phyloP scores from a whole-genome alignment of 2,329 filamentous ascomycete species.

The Madurella fahalii region DNA sequence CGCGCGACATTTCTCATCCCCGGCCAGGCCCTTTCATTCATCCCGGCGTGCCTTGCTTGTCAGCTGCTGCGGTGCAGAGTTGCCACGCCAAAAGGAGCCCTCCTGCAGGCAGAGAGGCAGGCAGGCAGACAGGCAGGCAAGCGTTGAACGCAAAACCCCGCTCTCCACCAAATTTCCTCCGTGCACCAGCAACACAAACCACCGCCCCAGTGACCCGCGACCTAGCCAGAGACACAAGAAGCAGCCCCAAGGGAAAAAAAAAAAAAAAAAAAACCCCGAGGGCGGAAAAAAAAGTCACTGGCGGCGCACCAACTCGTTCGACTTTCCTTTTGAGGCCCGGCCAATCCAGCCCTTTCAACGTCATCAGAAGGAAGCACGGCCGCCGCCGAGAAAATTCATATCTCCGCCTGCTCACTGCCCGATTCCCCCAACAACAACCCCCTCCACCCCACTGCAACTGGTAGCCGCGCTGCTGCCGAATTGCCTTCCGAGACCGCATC shows the following conservation, averaged over 20 bases:
- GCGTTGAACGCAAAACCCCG: conserved; percentile 19
- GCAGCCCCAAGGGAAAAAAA: conserved; percentile 10
- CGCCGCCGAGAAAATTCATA: conserved; percentile 10
- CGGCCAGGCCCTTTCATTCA: background rate
- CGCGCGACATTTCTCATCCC: background rate
- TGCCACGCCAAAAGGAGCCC: conserved; percentile 21
- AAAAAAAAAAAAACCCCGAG: conserved; percentile 9
- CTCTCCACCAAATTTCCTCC: conserved; percentile 25
- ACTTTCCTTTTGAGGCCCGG: background rate
- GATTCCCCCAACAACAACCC: conserved; percentile 25
- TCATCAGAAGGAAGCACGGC: conserved; percentile 11
- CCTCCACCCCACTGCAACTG: conserved; percentile 19
- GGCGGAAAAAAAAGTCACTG: conserved; percentile 5
- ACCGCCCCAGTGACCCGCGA: no score
- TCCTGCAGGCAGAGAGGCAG: conserved; percentile 16
- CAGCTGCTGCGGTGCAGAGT: conserved; percentile 12
- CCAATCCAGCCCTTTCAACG: conserved; percentile 14
- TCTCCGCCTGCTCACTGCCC: conserved; percentile 14
- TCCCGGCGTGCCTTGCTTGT: background rate
- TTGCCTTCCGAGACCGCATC: conserved; percentile 31
- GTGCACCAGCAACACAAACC: conserved; percentile 21
- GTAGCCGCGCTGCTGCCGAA: conserved; percentile 31
- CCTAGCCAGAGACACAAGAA: conserved; percentile 12
- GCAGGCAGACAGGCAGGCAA: conserved; percentile 1
- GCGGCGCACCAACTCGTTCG: conserved; percentile 10